These are phyloP conservation scores for Penicillium waksmanii DNA, from an alignment of 495 filamentous ascomycete species.

Conservation along the genomic window DNA sequence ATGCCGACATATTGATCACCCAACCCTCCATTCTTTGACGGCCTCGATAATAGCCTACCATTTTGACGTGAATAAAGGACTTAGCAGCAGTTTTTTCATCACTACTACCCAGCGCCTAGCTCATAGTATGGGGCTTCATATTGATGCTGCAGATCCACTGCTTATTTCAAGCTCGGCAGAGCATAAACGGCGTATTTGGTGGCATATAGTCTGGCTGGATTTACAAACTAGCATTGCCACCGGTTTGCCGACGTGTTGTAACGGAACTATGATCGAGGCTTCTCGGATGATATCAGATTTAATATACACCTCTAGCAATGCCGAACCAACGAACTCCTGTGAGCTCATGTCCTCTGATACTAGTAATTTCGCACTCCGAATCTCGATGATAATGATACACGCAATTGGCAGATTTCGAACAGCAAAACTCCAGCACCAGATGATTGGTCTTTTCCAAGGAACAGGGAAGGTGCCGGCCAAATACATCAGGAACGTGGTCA, in stretches of 20 bases:
- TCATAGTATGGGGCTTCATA: constrained; percentile 28
- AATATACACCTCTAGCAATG: background rate
- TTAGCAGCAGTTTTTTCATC: constrained; percentile 7
- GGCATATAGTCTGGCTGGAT: constrained; percentile 32
- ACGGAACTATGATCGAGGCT: constrained; percentile 1
- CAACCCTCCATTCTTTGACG: constrained; percentile 26
- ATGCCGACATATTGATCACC: constrained; percentile 22
- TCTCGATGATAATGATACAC: constrained; percentile 6
- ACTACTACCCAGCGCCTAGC: constrained; percentile 18
- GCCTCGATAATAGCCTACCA: constrained; percentile 14
- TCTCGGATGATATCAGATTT: constrained; percentile 4
- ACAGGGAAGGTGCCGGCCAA: background rate
- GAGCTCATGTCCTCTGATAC: background rate
- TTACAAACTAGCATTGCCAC: constrained; percentile 26
- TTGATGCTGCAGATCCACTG: background rate
- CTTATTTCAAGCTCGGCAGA: constrained; percentile 3
- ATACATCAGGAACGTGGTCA: background rate
- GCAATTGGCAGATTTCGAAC: constrained; percentile 14
- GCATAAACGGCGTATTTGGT: constrained; percentile 25
- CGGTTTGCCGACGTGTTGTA: constrained; percentile 22
- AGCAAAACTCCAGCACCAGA: constrained; percentile 6
- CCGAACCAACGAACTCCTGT: no score
- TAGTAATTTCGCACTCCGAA: no score
- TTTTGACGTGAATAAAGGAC: constrained; percentile 4
- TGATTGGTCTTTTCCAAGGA: background rate